These are phyloP conservation scores for Venturia oleaginea DNA, from an alignment of 2,329 filamentous ascomycete genomes.

Conservation along the genomic window DNA sequence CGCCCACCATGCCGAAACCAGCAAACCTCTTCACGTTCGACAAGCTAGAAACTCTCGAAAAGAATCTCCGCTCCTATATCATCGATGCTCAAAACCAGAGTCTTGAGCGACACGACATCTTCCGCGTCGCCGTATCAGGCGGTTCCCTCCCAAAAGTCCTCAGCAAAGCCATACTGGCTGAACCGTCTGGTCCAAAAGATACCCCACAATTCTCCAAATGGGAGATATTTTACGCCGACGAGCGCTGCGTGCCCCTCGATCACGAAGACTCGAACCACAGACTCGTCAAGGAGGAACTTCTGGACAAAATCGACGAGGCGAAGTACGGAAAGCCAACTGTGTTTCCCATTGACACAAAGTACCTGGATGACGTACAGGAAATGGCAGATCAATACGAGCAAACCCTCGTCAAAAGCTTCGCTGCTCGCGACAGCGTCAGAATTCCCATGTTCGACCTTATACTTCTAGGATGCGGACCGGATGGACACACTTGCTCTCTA, in stretches of 20 bases:
- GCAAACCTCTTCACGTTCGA: slow-evolving; percentile 67
- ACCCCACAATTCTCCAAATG: slow-evolving; percentile 72
- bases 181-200: slow-evolving; percentile 44
- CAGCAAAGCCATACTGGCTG: slow-evolving; percentile 67
- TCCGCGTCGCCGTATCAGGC: slow-evolving; percentile 89
- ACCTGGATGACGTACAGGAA: slow-evolving; percentile 74
- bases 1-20: slow-evolving; percentile 18
- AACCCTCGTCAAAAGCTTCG: slow-evolving; percentile 74
- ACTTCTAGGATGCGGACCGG: slow-evolving; percentile 85
- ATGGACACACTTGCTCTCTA: slow-evolving; percentile 93
- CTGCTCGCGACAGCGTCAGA: slow-evolving; percentile 85
- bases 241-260: slow-evolving; percentile 86
- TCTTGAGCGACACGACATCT: slow-evolving; percentile 68
- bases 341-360: slow-evolving; percentile 64
- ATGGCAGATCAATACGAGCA: slow-evolving; percentile 92
- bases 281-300: slow-evolving; percentile 75
- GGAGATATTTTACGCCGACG: slow-evolving; percentile 98
- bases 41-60: slow-evolving; percentile 59
- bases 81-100: slow-evolving; percentile 73
- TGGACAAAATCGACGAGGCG: slow-evolving; percentile 73
- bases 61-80: slow-evolving; percentile 71
- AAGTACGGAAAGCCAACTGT: slow-evolving; percentile 54
- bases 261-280: slow-evolving; percentile 92
- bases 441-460: slow-evolving; percentile 92
- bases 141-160: slow-evolving; percentile 86